Evolutionary conservation across 306 rosid species (phyloP).

Genomic region (Betula pendula): DNA sequence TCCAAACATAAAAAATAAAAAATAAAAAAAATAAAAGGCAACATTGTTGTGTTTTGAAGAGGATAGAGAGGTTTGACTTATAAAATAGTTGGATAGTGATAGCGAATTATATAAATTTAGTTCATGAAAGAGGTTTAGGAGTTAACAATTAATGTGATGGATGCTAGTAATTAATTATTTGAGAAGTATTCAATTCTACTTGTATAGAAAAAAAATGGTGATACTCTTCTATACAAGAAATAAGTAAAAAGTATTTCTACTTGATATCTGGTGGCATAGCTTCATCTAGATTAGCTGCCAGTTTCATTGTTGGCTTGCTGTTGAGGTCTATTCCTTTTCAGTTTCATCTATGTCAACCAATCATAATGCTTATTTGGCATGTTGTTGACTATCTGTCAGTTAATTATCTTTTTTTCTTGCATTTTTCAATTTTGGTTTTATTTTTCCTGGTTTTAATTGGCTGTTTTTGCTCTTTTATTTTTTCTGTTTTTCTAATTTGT

Average conservation of each 20-base stretch:
- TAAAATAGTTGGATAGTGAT: background rate
- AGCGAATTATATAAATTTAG: background rate
- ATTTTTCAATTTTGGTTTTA: background rate
- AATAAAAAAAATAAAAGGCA: too few species aligned
- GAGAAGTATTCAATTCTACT: background rate
- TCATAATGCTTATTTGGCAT: too few species aligned
- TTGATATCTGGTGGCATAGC: background rate
- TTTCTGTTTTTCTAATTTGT: background rate
- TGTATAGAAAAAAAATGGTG: background rate
- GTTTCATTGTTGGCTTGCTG: background rate
- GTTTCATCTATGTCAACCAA: background rate
- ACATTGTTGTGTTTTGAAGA: too few species aligned
- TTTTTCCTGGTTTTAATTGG: background rate
- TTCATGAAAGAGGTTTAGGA: background rate
- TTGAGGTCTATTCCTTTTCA: background rate
- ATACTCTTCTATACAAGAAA: background rate
- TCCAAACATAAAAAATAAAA: background rate
- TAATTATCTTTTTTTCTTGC: too few species aligned
- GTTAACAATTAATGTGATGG: background rate
- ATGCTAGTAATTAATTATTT: too few species aligned
- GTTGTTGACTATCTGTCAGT: too few species aligned
- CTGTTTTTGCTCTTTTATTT: background rate
- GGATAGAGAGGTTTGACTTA: background rate
- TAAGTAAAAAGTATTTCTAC: background rate
- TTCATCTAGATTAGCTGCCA: background rate